phyloP scores from a whole-genome alignment of 106 monocot genomes.

The Posidonia australis region DNA sequence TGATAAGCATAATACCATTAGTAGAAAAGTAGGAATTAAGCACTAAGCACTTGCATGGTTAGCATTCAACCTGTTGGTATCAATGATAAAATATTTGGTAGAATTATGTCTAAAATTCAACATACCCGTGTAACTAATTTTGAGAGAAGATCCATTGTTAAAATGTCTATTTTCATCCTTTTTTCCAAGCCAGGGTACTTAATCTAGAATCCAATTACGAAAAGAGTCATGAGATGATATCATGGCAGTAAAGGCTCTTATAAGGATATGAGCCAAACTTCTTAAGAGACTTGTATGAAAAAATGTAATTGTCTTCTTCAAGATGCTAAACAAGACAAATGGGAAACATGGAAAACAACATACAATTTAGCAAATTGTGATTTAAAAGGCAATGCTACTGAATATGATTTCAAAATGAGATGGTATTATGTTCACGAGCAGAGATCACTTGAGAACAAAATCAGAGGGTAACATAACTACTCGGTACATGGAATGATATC shows the following conservation, averaged over 20 bases:
- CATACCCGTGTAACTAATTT: slow-evolving; percentile 73
- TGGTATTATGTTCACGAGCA: background rate
- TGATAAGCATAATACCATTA: too few relatives aligned
- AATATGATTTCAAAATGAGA: background rate
- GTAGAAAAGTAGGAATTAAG: too few relatives aligned
- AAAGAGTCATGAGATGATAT: background rate
- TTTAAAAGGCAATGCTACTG: background rate
- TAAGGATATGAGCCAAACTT: background rate
- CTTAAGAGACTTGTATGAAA: background rate
- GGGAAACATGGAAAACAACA: too few relatives aligned
- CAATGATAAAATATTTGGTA: background rate
- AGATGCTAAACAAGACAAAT: too few relatives aligned
- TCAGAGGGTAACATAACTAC: too few relatives aligned
- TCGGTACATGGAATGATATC: too few relatives aligned
- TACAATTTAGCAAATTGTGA: too few relatives aligned
- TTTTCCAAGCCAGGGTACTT: slow-evolving; percentile 92
- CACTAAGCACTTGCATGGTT: too few relatives aligned
- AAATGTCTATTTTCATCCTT: slow-evolving; percentile 72
- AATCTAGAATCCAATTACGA: slow-evolving; percentile 33
- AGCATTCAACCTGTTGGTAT: background rate
- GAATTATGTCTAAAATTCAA: background rate
- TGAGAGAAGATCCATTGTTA: slow-evolving; percentile 76
- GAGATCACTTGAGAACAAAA: too few relatives aligned
- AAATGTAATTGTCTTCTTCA: background rate
- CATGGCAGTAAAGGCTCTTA: background rate